Base-by-base conservation (phyloP, 2,329 filamentous ascomycete species). In the Microcyclospora pomicola region DNA sequence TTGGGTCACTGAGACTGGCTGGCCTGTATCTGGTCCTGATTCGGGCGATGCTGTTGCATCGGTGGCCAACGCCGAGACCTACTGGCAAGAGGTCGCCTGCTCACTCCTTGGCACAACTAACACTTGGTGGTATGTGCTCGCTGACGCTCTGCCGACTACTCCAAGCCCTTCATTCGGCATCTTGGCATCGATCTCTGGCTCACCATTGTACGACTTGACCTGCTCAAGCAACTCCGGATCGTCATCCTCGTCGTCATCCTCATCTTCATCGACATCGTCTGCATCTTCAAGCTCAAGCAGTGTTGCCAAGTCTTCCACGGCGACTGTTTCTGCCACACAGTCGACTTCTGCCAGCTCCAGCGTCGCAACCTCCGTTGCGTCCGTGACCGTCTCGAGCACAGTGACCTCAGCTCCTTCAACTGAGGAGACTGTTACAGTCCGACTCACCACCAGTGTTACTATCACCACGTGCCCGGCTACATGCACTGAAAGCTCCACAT, bases 1-100 rank as follows among this genome's bases (percentile, higher is more conserved):
- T 49, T 91, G 82, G 82, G 72, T 92, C 45, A 91, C 85, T 19
- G 85, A 93, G 70, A 91, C 84, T 12, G 86, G 86, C 47, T 91
- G 82, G 75, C 85, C 86, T 35, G 75, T 86, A 37, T 75, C 69
- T 51, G 86, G 85, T 39, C 63, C 72, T 46, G 69, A 64, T 1
- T 62, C 71, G 44, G 77, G 76, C 49, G 56, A 72, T 35, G 82
- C 75, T 31, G 69, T 80, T 9, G 68, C 86, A 5, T 77, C 67
- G 28, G 45, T 64, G 27, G 64, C 69, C 37, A 87, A 88, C 55
- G 83, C 86, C 32, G 69, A 82, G 65, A 71, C 61, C n/a, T 94
- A 75, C 71, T 93, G 83, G 81, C 69, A 82, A 49, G 66, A 80
- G 33, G 80, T 88, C 37, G 82, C 77, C 37, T 93, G 85, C 69